Conservation (phyloP, 2,329 filamentous ascomycete species). For the Alternaria burnsii region DNA sequence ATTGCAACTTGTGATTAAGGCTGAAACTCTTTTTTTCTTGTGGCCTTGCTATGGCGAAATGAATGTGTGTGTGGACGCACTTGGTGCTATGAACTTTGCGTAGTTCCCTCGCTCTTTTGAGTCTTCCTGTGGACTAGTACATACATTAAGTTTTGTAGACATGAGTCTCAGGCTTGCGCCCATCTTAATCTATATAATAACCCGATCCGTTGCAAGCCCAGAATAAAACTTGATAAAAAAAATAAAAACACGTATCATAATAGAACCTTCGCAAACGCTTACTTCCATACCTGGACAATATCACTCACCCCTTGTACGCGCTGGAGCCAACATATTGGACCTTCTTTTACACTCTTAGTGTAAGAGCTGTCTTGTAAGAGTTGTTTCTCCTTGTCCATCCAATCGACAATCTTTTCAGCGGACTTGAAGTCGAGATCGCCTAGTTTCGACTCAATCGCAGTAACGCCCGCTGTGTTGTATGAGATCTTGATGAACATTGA, state of each 20-base stretch:
- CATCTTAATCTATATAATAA: background rate
- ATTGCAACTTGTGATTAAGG: background rate
- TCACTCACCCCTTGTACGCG: background rate
- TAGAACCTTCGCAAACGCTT: background rate
- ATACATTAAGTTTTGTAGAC: background rate
- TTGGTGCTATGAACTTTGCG: background rate
- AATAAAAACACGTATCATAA: background rate
- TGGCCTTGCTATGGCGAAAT: background rate
- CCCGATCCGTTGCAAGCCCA: background rate
- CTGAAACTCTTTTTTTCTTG: background rate
- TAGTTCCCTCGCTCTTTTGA: background rate
- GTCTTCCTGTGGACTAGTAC: background rate
- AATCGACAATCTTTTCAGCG: conserved; percentile 51
- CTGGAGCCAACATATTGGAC: conserved; percentile 13
- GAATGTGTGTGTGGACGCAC: background rate
- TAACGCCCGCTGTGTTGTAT: conserved; percentile 10
- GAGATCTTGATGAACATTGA: conserved; percentile 53
- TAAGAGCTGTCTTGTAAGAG: conserved; percentile 28
- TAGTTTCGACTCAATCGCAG: conserved; percentile 51
- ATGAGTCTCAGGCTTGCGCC: background rate
- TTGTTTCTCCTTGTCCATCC: conserved; percentile 52
- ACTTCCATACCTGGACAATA: background rate
- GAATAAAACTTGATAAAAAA: background rate
- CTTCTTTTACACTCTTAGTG: background rate
- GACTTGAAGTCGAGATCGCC: conserved; percentile 59